Percentiles rank a stretch among this genome's conserved stretches.
Conservation (phyloP, 331 rosid species). For the Rhamnella rubrinervis region DNA sequence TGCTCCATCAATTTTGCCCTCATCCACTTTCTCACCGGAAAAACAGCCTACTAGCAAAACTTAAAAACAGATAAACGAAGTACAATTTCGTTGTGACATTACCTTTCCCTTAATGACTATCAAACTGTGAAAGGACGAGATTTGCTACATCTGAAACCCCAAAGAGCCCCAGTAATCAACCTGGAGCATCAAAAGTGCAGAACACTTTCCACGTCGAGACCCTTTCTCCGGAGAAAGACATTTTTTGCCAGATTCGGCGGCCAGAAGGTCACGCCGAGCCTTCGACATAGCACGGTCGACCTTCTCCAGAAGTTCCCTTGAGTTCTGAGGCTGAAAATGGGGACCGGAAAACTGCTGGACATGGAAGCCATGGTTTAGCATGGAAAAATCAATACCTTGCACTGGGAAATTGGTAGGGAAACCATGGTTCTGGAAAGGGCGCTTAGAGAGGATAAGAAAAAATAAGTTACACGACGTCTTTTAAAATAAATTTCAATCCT, state of each 20-base stretch:
- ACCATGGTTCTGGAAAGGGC: neutral
- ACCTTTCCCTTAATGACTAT: constrained; percentile 77
- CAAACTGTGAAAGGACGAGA: constrained; percentile 62
- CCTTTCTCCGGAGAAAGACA: too few relatives aligned
- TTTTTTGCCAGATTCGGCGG: constrained; percentile 47
- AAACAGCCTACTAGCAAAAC: neutral
- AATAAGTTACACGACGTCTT: too few relatives aligned
- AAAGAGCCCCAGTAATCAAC: constrained; percentile 61
- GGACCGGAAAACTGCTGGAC: constrained; percentile 18
- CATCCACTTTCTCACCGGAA: constrained; percentile 8
- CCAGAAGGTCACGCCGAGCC: constrained; percentile 46
- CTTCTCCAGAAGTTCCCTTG: constrained; percentile 23
- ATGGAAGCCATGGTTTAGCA: constrained; percentile 28
- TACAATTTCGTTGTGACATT: neutral
- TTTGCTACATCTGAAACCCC: constrained; percentile 73
- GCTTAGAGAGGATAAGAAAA: too few relatives aligned
- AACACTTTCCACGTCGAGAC: constrained; percentile 77
- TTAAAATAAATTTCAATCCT: too few relatives aligned
- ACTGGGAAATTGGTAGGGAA: neutral
- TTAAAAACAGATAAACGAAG: neutral
- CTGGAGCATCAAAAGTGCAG: constrained; percentile 51
- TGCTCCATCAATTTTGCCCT: neutral
- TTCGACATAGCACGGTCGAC: constrained; percentile 43
- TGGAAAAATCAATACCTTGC: neutral
- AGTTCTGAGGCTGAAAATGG: constrained; percentile 19